Evolutionary conservation across 129 eudicot genomes (phyloP).

Genomic region (Flaveria sonorensis): DNA sequence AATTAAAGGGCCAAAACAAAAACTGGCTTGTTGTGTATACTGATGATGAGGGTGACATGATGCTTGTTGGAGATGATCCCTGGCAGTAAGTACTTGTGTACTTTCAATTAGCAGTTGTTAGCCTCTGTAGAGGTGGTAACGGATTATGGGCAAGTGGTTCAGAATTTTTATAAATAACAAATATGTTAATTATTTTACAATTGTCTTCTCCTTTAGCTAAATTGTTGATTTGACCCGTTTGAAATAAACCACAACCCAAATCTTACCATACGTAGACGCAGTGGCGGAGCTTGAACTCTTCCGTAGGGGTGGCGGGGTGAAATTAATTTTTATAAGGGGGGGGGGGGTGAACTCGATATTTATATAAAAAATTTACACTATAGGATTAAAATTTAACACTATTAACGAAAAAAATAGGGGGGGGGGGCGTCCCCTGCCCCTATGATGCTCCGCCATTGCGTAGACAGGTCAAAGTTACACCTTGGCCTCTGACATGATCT

Average conservation of each 20-base stretch:
- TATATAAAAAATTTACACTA: too few species aligned
- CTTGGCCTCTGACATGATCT: background rate
- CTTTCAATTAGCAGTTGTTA: background rate
- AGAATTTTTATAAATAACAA: background rate
- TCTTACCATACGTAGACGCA: background rate
- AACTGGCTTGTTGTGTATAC: constrained; percentile 91
- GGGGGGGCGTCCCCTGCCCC: too few species aligned
- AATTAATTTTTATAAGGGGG: too few species aligned
- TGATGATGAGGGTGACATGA: constrained; percentile 97
- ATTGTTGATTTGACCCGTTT: background rate
- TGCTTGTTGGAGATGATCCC: constrained; percentile 99
- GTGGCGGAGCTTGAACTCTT: too few species aligned
- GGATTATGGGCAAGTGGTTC: background rate
- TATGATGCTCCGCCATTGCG: too few species aligned
- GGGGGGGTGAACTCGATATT: too few species aligned
- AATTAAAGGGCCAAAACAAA: constrained; percentile 59
- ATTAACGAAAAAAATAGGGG: too few species aligned
- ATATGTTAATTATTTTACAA: background rate
- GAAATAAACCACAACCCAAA: background rate
- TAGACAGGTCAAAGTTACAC: background rate
- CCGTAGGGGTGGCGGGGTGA: too few species aligned
- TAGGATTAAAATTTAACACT: too few species aligned
- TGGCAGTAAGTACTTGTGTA: constrained; percentile 67
- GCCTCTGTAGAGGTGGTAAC: background rate
- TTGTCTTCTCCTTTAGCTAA: background rate